A percentile compares a stretch with the other conserved stretches of the same genome.
These are phyloP conservation scores for Aspergillus sp. DNA, from an alignment of 2,329 filamentous ascomycete genomes.

Conservation along the genomic window DNA sequence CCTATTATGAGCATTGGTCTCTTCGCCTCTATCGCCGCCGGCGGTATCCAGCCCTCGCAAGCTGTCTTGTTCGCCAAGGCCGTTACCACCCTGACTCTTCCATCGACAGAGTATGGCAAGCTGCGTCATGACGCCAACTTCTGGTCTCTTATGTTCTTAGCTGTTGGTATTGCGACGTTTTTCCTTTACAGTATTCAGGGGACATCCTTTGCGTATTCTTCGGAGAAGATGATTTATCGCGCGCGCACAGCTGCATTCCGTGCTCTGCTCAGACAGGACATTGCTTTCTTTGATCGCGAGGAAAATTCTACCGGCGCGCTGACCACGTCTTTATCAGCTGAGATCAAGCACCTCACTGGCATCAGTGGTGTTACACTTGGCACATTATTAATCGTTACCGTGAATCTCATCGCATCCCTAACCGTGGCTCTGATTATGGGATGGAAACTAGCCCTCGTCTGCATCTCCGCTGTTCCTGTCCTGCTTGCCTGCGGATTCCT, in stretches of 20 bases:
- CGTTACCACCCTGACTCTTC: slow-evolving; percentile 63
- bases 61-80: slow-evolving; percentile 85
- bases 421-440: slow-evolving; percentile 64
- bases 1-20: slow-evolving; percentile 68
- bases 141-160: slow-evolving; percentile 83
- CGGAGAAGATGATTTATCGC: slow-evolving; percentile 76
- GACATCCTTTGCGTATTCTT: slow-evolving; percentile 71
- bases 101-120: slow-evolving; percentile 44
- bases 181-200: slow-evolving; percentile 64
- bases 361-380: slow-evolving; percentile 82
- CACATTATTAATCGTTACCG: slow-evolving; percentile 71
- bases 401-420: slow-evolving; percentile 71
- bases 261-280: slow-evolving; percentile 84
- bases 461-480: slow-evolving; percentile 69
- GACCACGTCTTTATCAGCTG: slow-evolving; percentile 80
- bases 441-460: slow-evolving; percentile 84
- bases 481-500: slow-evolving; percentile 77
- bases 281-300: slow-evolving; percentile 82
- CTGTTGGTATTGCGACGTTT: slow-evolving; percentile 69
- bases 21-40: slow-evolving; percentile 67
- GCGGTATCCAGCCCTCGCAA: slow-evolving; percentile 69
- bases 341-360: slow-evolving; percentile 85
- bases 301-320: slow-evolving; percentile 84
- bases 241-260: slow-evolving; percentile 79
- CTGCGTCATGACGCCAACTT: slow-evolving; percentile 70